phyloP scores from a whole-genome alignment of 352 stramenopile species.

The Phytophthora megakarya region DNA sequence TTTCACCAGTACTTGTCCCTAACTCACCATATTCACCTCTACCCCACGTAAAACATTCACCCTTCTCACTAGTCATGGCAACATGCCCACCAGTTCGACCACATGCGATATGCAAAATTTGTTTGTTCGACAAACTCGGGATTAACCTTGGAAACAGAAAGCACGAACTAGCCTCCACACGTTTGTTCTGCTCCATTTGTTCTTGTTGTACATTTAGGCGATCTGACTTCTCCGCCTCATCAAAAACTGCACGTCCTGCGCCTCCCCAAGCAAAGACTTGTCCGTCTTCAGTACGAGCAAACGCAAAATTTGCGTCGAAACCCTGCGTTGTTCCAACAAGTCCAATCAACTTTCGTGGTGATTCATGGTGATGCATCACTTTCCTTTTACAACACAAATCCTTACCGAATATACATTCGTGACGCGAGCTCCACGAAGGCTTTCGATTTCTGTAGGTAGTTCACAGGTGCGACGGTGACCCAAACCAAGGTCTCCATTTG shows the following conservation, averaged over 20 bases:
- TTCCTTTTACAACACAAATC: background rate
- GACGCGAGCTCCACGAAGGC: slow-evolving; percentile 50
- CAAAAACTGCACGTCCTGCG: slow-evolving; percentile 49
- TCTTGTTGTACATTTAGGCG: slow-evolving; percentile 12
- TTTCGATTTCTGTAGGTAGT: slow-evolving; percentile 58
- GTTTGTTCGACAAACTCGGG: slow-evolving; percentile 30
- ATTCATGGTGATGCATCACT: background rate
- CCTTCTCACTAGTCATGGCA: slow-evolving; percentile 35
- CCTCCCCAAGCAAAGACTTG: slow-evolving; percentile 92
- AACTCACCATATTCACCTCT: slow-evolving; percentile 65
- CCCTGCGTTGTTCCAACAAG: slow-evolving; percentile 36
- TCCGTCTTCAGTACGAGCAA: slow-evolving; percentile 80
- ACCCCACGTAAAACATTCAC: slow-evolving; percentile 67
- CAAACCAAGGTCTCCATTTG: slow-evolving; percentile 64
- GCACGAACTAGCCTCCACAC: slow-evolving; percentile 12
- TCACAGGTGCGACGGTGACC: slow-evolving; percentile 50
- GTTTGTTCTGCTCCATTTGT: slow-evolving; percentile 1
- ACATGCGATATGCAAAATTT: slow-evolving; percentile 42
- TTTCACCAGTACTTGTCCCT: slow-evolving; percentile 32
- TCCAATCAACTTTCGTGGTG: no score
- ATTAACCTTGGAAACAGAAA: slow-evolving; percentile 61
- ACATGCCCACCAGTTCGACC: slow-evolving; percentile 58
- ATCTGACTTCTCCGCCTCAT: slow-evolving; percentile 10
- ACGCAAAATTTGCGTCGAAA: slow-evolving; percentile 72
- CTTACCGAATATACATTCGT: slow-evolving; percentile 54